A percentile compares a stretch with the other conserved stretches of the same genome.
Evolutionary conservation across 1,284 basidiomycete genomes (phyloP).

Genomic region (Hypsizygus ulmarius): DNA sequence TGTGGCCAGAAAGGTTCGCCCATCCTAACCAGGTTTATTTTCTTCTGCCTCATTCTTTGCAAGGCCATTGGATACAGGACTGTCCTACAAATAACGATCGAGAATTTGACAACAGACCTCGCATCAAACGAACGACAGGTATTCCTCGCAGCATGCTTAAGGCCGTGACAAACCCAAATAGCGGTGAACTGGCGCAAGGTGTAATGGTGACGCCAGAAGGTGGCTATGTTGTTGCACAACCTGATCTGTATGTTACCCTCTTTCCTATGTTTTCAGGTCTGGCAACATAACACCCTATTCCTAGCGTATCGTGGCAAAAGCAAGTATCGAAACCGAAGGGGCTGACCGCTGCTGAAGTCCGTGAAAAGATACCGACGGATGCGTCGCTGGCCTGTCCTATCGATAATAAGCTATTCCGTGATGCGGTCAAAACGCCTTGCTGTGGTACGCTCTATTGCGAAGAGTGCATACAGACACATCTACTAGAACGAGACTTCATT

Average conservation of each 20-base stretch:
- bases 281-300: conserved; percentile 8
- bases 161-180: conserved; percentile 86
- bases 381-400: conserved; percentile 79
- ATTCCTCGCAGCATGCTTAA: conserved; percentile 97
- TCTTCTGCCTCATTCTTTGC: conserved; percentile 15
- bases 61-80: conserved; percentile 99
- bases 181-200: conserved; percentile 73
- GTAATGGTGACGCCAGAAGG: conserved; percentile 98
- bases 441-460: conserved; percentile 91
- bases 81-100: conserved; percentile 97
- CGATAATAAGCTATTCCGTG: conserved; percentile 86
- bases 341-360: conserved; percentile 81
- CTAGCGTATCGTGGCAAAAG: conserved; percentile 88
- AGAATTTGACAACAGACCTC: conserved; percentile 90
- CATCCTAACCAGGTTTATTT: conserved; percentile 1
- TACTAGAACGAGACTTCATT: conserved; percentile 89
- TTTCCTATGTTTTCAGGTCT: conserved; percentile 1
- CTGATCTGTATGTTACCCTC: conserved; percentile 72
- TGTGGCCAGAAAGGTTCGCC: conserved; percentile 93
- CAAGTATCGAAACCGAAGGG: conserved; percentile 79
- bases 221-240: conserved; percentile 92
- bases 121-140: conserved; percentile 97
- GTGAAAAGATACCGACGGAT: conserved; percentile 80
- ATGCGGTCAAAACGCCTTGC: conserved; percentile 90
- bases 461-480: conserved; percentile 89